Base-by-base conservation (phyloP, 331 rosid genomes). In the Rhamnella rubrinervis region DNA sequence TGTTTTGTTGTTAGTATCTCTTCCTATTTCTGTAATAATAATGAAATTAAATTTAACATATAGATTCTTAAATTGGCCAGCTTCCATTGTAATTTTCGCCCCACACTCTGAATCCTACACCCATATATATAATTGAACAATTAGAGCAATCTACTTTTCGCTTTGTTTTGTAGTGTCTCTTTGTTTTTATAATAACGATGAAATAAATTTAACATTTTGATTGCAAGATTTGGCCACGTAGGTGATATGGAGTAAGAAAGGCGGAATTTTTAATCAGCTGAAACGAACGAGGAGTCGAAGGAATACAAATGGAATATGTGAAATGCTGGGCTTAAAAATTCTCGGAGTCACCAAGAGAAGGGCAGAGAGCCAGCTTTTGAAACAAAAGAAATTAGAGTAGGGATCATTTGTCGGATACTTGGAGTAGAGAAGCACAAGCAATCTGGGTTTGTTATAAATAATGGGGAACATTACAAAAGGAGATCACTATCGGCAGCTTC, bases 231-330 rank as follows among this genome's bases (percentile, higher is more conserved):
- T 50, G 41, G 12, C 28, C n/a, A 74, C n/a, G 66, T 75, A 61
- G 79, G 67, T 66, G 20, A 11, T 71, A 19, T 31, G 38, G 62
- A 16, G 39, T 23, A 55, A 19, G 39, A 17, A 55, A 19, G 55
- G 58, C 52, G 71, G 75, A 51, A 63, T 64, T 71, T 55, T 70
- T 71, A 71, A n/a, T 37, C n/a, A 55, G 59, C 1, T 21, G 25
- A 38, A 9, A 44, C 5, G 68, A 64, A 31, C 35, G 10, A 14
- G 49, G 14, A 40, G 7, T 50, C 20, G 8, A 5, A 55, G 69
- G 76, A 72, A 76, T 68, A 58, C 25, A 21, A 12, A 8, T 10
- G 19, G 88, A 68, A 82, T 82, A 85, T 85, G 70, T 52, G 65
- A 62, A 55, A 44, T 11, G 17, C 44, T 31, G 37, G 59, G 18